phyloP scores from a whole-genome alignment of 2,329 filamentous ascomycete species.

The Onygenales sp. region DNA sequence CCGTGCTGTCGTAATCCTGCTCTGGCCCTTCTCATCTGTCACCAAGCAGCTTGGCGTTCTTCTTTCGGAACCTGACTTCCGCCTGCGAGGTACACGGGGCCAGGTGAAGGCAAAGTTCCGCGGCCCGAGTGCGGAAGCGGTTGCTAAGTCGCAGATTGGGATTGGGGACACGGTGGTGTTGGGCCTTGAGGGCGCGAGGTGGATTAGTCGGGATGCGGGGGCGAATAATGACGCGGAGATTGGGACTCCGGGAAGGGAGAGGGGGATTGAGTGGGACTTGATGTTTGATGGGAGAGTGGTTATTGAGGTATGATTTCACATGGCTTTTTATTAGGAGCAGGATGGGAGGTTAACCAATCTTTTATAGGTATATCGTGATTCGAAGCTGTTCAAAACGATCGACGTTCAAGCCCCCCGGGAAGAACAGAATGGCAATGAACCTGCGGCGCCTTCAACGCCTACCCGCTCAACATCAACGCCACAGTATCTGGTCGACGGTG shows the following conservation, averaged over 20 bases:
- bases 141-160: slow-evolving; percentile 58
- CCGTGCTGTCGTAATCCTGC: slow-evolving; percentile 67
- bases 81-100: slow-evolving; percentile 64
- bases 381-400: slow-evolving; percentile 2
- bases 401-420: slow-evolving; percentile 24
- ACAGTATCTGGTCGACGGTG: slow-evolving; percentile 13
- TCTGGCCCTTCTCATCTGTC: slow-evolving; percentile 84
- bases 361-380: slow-evolving; percentile 32
- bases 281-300: slow-evolving; percentile 31
- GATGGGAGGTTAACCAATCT: background rate
- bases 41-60: slow-evolving; percentile 66
- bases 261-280: slow-evolving; percentile 49
- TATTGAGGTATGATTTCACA: slow-evolving; percentile 24
- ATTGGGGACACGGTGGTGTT: slow-evolving; percentile 70
- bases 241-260: slow-evolving; percentile 47
- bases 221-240: slow-evolving; percentile 23
- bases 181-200: slow-evolving; percentile 58
- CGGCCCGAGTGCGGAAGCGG: slow-evolving; percentile 58
- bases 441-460: slow-evolving; percentile 38
- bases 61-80: slow-evolving; percentile 75
- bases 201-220: slow-evolving; percentile 42
- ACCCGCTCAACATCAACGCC: slow-evolving; percentile 17
- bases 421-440: slow-evolving; percentile 18
- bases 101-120: slow-evolving; percentile 72
- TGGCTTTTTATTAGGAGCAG: too few species aligned